Evolutionary conservation across 495 filamentous ascomycete species (phyloP).

Genomic region (Astrothelium macrocarpum): DNA sequence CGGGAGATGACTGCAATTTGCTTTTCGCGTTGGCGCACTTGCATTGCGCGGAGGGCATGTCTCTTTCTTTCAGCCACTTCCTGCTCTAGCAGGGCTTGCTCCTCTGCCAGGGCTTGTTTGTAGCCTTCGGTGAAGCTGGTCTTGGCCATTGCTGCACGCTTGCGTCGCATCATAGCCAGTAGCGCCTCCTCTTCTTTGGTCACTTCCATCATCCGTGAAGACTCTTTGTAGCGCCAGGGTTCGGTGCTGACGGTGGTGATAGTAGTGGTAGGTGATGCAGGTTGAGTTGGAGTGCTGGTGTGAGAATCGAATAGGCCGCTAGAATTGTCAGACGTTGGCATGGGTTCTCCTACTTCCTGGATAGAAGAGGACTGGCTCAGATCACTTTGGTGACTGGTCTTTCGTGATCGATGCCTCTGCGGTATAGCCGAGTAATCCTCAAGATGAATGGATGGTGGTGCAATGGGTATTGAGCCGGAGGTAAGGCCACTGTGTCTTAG

Average conservation of each 20-base stretch:
- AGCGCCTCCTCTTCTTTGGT: conserved; percentile 78
- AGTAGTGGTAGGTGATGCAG: not conserved
- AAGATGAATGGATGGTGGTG: not conserved
- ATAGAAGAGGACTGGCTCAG: conserved; percentile 10
- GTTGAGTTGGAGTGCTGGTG: not conserved
- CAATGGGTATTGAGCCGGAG: not conserved
- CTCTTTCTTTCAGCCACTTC: conserved; percentile 10
- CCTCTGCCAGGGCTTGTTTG: conserved; percentile 22
- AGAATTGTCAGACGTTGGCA: not conserved
- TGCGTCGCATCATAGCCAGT: conserved; percentile 68
- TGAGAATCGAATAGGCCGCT: not conserved
- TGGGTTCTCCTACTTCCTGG: conserved; percentile 5
- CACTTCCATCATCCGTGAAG: conserved; percentile 63
- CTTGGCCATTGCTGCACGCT: conserved; percentile 66
- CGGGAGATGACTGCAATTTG: not conserved
- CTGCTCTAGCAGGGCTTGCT: not conserved
- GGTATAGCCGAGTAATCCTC: not conserved
- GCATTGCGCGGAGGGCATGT: conserved; percentile 4
- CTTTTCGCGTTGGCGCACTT: not conserved
- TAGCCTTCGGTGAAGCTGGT: conserved; percentile 54
- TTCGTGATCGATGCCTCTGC: not conserved
- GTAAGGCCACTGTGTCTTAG: not conserved
- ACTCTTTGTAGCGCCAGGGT: conserved; percentile 18
- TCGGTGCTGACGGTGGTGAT: conserved; percentile 9
- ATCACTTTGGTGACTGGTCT: not conserved